Base-by-base conservation (phyloP, 345 rosid genomes). In the Eutrema japonicum region DNA sequence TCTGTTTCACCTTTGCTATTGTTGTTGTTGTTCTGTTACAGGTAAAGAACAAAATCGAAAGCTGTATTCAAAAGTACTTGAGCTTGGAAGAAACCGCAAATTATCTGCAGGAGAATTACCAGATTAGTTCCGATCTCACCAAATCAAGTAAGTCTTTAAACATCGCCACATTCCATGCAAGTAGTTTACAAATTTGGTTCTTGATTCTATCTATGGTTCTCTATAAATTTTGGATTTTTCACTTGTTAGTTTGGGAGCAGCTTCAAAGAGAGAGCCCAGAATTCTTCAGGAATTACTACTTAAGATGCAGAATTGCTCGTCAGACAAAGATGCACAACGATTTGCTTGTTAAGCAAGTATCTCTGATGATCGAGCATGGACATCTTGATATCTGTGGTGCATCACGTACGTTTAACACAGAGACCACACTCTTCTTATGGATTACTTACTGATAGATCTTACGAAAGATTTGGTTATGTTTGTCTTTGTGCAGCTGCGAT, bases 181-280 rank as follows among this genome's bases (percentile, higher is more conserved):
- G 29, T 9, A 35, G 26, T 10, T 51, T 40, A 18, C 46, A 16
- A 18, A 16, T 22, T 38, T 58, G 46, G 38, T 57, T 57, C 43
- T 38, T 4, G 26, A 11, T 48, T 10, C 55, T 26, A 14, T 22
- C 4, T 16, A 51, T 4, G 55, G 7, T 9, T 66, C 10, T 38
- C 14, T 60, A 7, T 57, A 13, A 58, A 4, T 1, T 3, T 22
- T 10, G 29, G 27, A 6, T 27, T 66, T n/a, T 64, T 47, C 47
- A 16, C 29, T 4, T 54, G 30, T 42, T 56, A 73, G 77, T 64
- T 64, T 73, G 77, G 77, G 71, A 73, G 41, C 10, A 14, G n/a
- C 71, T 73, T 65, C 26, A 49, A 16, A 13, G 7, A 65, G 27
- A 36, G 49, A 64, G 8, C n/a, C 65, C 49, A 36, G 43, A n/a